These are phyloP conservation scores for Metarhizium guizhouense DNA, from an alignment of 2,329 filamentous ascomycete genomes.

Conservation along the genomic window DNA sequence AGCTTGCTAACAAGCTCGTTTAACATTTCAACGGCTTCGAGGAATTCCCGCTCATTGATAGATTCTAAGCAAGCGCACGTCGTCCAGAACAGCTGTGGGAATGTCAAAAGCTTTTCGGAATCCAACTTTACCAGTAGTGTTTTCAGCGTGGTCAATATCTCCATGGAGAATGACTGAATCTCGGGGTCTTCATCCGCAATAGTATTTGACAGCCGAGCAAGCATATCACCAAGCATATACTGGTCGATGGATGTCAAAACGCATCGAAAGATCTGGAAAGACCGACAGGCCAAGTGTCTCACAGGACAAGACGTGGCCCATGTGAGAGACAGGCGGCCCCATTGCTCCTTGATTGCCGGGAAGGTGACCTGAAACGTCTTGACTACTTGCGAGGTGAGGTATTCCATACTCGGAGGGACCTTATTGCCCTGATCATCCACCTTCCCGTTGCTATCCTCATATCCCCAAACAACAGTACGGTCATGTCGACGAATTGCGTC, in stretches of 20 bases:
- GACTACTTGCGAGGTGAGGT: slow-evolving; percentile 72
- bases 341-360: slow-evolving; percentile 80
- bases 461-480: slow-evolving; percentile 79
- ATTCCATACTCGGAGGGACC: slow-evolving; percentile 80
- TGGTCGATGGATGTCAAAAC: slow-evolving; percentile 87
- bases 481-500: slow-evolving; percentile 82
- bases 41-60: slow-evolving; percentile 90
- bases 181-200: slow-evolving; percentile 91
- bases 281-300: slow-evolving; percentile 86
- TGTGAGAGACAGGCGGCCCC: slow-evolving; percentile 80
- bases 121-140: slow-evolving; percentile 83
- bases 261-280: slow-evolving; percentile 94
- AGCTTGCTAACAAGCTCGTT: slow-evolving; percentile 78
- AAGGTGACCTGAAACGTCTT: slow-evolving; percentile 78
- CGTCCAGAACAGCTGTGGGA: slow-evolving; percentile 96
- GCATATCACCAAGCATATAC: slow-evolving; percentile 93
- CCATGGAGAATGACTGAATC: slow-evolving; percentile 95
- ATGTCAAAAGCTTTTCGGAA: slow-evolving; percentile 70
- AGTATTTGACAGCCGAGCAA: slow-evolving; percentile 88
- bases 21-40: slow-evolving; percentile 86
- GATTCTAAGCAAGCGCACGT: slow-evolving; percentile 94
- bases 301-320: slow-evolving; percentile 98
- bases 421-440: slow-evolving; percentile 65
- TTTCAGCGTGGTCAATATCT: slow-evolving; percentile 89
- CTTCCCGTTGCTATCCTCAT: slow-evolving; percentile 83